Evolutionary conservation across 257 asterid species (phyloP).

Genomic region (Perilla frutescens): DNA sequence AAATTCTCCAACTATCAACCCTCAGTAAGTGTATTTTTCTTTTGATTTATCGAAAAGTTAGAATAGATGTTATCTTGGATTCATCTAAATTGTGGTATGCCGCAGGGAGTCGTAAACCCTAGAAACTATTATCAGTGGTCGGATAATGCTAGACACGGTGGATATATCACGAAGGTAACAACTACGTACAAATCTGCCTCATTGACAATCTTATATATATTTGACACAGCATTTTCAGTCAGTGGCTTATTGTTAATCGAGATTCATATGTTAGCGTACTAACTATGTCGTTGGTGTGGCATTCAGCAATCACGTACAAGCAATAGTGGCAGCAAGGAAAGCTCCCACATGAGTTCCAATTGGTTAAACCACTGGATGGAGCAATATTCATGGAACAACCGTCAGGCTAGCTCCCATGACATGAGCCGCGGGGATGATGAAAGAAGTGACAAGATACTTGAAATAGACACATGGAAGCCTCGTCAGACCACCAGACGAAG

Average conservation of each 20-base stretch:
- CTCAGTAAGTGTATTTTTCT: conserved; percentile 59
- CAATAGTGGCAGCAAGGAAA: conserved; percentile 41
- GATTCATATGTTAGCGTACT: neutral
- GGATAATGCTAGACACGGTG: conserved; percentile 38
- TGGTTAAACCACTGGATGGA: conserved; percentile 86
- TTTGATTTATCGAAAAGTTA: too few species aligned
- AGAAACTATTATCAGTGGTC: conserved; percentile 42
- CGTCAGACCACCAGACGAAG: conserved; percentile 39
- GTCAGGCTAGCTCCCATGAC: too few species aligned
- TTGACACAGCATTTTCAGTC: conserved; percentile 34
- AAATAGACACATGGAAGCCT: conserved; percentile 87
- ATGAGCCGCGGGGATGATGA: conserved; percentile 50
- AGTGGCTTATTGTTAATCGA: neutral
- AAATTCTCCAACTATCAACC: conserved; percentile 36
- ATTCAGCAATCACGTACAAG: conserved; percentile 44
- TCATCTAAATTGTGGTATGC: neutral
- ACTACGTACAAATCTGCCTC: too few species aligned
- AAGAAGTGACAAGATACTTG: conserved; percentile 74
- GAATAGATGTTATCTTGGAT: neutral
- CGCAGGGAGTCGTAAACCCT: conserved; percentile 49
- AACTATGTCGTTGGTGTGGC: neutral
- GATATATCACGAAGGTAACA: conserved; percentile 55
- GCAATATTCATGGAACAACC: conserved; percentile 51
- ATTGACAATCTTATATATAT: too few species aligned
- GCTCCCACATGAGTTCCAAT: conserved; percentile 41